A percentile compares a stretch with the other conserved stretches of the same genome.
Evolutionary conservation across 805 yeast species (phyloP).

Genomic region (Pichia phayaonensis): DNA sequence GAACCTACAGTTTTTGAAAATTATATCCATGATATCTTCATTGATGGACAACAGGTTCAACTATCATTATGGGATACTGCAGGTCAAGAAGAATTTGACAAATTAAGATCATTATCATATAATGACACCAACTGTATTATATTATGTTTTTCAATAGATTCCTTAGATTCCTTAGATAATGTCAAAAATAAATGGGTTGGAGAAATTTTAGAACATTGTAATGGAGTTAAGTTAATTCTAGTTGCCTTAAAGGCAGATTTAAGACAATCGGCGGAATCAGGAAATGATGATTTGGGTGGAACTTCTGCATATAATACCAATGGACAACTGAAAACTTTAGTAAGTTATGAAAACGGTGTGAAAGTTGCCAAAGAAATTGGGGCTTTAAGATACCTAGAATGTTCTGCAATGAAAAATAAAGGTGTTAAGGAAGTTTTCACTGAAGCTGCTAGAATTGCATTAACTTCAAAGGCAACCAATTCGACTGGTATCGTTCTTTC

Average conservation of each 20-base stretch:
- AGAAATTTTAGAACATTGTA: slow-evolving; percentile 94
- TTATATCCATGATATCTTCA: slow-evolving; percentile 93
- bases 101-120: slow-evolving; percentile 85
- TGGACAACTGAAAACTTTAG: slow-evolving; percentile 40
- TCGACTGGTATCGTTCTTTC: slow-evolving; percentile 29
- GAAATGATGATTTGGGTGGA: slow-evolving; percentile 19
- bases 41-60: slow-evolving; percentile 89
- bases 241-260: slow-evolving; percentile 95
- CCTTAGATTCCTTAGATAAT: slow-evolving; percentile 88
- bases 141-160: slow-evolving; percentile 92
- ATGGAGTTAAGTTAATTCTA: slow-evolving; percentile 86
- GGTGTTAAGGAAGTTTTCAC: slow-evolving; percentile 99
- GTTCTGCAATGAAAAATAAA: slow-evolving; percentile 91
- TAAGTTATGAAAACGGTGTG: slow-evolving; percentile 89
- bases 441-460: slow-evolving; percentile 96
- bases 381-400: slow-evolving; percentile 89
- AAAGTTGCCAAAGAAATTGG: slow-evolving; percentile 89
- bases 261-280: slow-evolving; percentile 48
- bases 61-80: slow-evolving; percentile 97
- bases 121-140: slow-evolving; percentile 95
- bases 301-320: slow-evolving; percentile 21
- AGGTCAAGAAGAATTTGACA: slow-evolving; percentile 96
- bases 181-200: slow-evolving; percentile 96
- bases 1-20: slow-evolving; percentile 98
- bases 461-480: slow-evolving; percentile 39